A percentile compares a stretch with the other conserved stretches of the same genome.
Evolutionary conservation across 2,329 filamentous ascomycete genomes (phyloP).

Genomic region (Elsinoe australis): DNA sequence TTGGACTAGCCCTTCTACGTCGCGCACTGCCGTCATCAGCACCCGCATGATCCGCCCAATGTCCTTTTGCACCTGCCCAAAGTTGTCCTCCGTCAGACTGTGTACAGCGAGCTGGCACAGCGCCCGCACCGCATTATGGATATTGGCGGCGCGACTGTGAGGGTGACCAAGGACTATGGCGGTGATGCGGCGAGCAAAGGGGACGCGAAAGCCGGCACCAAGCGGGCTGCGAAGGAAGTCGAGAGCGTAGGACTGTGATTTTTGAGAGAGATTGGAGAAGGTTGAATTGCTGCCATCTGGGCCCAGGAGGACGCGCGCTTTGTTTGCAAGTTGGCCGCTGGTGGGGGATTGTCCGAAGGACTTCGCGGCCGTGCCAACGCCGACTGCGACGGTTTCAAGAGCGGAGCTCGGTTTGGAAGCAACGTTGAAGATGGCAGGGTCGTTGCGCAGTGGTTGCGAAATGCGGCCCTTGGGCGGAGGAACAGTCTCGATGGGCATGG

Average conservation of each 20-base stretch:
- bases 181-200: constrained; percentile 57
- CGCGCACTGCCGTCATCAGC: constrained; percentile 60
- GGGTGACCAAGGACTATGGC: constrained; percentile 66
- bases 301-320: constrained; percentile 29
- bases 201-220: constrained; percentile 62
- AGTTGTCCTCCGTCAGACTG: constrained; percentile 72
- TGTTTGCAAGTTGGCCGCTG: constrained; percentile 32
- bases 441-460: constrained; percentile 38
- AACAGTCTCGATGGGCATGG: neutral
- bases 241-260: constrained; percentile 39
- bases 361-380: constrained; percentile 39
- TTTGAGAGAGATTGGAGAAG: constrained; percentile 46
- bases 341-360: constrained; percentile 42
- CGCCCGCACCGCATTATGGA: constrained; percentile 62
- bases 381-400: constrained; percentile 33
- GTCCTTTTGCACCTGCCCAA: constrained; percentile 77
- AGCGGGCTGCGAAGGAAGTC: constrained; percentile 45
- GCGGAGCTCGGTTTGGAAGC: constrained; percentile 29
- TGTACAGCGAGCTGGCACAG: constrained; percentile 57
- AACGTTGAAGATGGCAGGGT: constrained; percentile 37
- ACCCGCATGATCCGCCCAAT: constrained; percentile 66
- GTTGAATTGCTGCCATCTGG: constrained; percentile 28
- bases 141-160: constrained; percentile 59
- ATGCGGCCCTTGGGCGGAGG: constrained; percentile 13
- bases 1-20: constrained; percentile 60